A percentile compares a stretch with the other conserved stretches of the same genome.
phyloP scores from a whole-genome alignment of 2,329 filamentous ascomycete species.

The Colletotrichum destructivum region DNA sequence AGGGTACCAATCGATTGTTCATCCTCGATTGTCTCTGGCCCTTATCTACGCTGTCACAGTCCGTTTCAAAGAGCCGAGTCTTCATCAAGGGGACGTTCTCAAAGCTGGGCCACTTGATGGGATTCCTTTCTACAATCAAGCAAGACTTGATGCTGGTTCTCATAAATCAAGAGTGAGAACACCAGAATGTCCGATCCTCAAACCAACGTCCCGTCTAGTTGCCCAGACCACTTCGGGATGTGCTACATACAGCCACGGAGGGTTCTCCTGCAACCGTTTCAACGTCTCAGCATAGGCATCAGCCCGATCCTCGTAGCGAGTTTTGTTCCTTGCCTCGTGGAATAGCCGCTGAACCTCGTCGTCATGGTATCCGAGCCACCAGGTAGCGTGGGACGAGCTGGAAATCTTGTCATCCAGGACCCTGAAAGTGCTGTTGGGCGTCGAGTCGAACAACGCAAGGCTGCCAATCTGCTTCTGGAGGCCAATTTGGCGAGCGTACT shows the following conservation, averaged over 20 bases:
- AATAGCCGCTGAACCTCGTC: constrained; percentile 12
- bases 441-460: constrained; percentile 22
- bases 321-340: constrained; percentile 3
- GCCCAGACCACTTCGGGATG: constrained; percentile 33
- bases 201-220: not conserved
- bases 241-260: constrained; percentile 19
- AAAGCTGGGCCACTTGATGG: no score
- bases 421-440: constrained; percentile 25
- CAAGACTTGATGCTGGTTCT: not conserved
- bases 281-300: constrained; percentile 12
- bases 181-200: constrained; percentile 17
- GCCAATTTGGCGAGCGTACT: constrained; percentile 27
- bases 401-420: constrained; percentile 28
- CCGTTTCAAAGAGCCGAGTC: no score
- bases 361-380: constrained; percentile 31
- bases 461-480: constrained; percentile 24
- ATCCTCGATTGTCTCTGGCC: no score
- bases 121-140: no score
- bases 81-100: no score
- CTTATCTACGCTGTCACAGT: no score
- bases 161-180: constrained; percentile 1
- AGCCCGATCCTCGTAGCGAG: not conserved
- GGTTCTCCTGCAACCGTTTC: constrained; percentile 20
- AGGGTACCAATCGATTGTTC: no score
- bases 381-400: constrained; percentile 17